Percentiles rank a stretch among this genome's conserved stretches.
These are phyloP conservation scores for Candida rishiriensis DNA, from an alignment of 805 yeast species.

Conservation along the genomic window DNA sequence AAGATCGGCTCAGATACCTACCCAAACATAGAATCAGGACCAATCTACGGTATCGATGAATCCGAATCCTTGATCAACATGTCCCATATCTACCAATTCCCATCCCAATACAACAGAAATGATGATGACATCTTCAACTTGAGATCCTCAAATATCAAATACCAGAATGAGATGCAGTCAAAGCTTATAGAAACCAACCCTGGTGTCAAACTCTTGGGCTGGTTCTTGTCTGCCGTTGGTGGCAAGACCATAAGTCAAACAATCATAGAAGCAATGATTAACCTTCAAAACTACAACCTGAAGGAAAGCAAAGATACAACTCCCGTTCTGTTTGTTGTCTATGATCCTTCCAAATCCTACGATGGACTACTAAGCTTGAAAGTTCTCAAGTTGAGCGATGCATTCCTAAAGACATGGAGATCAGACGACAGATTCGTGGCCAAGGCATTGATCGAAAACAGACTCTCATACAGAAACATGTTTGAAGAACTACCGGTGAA, in stretches of 20 bases:
- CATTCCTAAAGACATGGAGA: conserved; percentile 47
- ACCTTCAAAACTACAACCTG: conserved; percentile 42
- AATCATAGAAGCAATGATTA: conserved; percentile 64
- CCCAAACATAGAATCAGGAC: conserved; percentile 64
- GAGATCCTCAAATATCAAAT: conserved; percentile 54
- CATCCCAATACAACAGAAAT: conserved; percentile 29
- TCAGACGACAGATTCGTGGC: conserved; percentile 61
- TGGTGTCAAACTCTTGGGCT: conserved; percentile 72
- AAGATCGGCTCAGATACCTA: conserved; percentile 62
- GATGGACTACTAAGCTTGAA: conserved; percentile 60
- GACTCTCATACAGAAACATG: conserved; percentile 59
- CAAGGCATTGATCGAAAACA: conserved; percentile 54
- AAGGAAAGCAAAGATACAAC: conserved; percentile 25
- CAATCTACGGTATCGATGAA: conserved; percentile 69
- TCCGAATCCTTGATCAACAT: conserved; percentile 37
- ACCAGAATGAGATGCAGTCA: conserved; percentile 63
- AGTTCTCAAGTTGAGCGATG: conserved; percentile 63
- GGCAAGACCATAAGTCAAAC: conserved; percentile 67
- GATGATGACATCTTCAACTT: conserved; percentile 53
- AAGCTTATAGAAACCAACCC: conserved; percentile 57
- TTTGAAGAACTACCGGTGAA: conserved; percentile 67
- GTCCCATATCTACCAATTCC: conserved; percentile 66
- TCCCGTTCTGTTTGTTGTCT: conserved; percentile 50
- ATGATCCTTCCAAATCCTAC: conserved; percentile 66
- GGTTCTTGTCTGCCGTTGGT: conserved; percentile 69